Base-by-base conservation (phyloP, 495 filamentous ascomycete species). In the Neurospora tetraspora region DNA sequence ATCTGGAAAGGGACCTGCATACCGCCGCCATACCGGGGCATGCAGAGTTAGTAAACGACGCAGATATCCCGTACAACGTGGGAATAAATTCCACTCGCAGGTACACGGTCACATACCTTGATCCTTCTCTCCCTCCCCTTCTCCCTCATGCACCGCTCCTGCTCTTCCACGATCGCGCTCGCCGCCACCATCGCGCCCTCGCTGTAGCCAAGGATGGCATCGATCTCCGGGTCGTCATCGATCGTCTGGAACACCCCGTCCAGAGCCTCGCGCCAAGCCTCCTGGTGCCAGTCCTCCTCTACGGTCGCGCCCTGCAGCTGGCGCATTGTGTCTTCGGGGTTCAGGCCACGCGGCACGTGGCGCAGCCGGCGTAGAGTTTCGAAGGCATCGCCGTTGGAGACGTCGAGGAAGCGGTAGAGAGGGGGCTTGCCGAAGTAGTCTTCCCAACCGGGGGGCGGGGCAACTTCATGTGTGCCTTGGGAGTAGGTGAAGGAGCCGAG, bases 141-240 rank as follows among this genome's bases (percentile, higher is more conserved):
- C 27, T 65, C 53, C 43, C 76, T 76, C 70, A 80, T 74, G 18
- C 75, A 78, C 47, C 81, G 76, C 59, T 79, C 72, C 31, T 80
- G 78, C 74, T 89, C 87, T 73, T 88, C 85, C 0, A 87, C 75
- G 39, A 88, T 73, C n/a, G 88, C 70, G 12, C 80, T 83, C 3
- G 85, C 84, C 0, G 83, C 88, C 6, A 88, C 78, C 53, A 82
- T 80, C 4, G 86, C 85, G 34, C 88, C 88, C 73, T 89, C 88
- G 0, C 83, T 86, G 74, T 88, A 89, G 0, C 85, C 86, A 23
- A 87, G 80, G 18, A 89, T 74, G 3, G 76, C 81, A 20, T 89
- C 82, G n/a, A 85, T 80, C 47, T 83, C 83, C 12, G 77, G 77
- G 39, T 85, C 75, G 12, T 77, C 77, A 10, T 84, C 81, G 20